Conservation (phyloP, 2,329 filamentous ascomycete genomes). For the Microdochium nivale region DNA sequence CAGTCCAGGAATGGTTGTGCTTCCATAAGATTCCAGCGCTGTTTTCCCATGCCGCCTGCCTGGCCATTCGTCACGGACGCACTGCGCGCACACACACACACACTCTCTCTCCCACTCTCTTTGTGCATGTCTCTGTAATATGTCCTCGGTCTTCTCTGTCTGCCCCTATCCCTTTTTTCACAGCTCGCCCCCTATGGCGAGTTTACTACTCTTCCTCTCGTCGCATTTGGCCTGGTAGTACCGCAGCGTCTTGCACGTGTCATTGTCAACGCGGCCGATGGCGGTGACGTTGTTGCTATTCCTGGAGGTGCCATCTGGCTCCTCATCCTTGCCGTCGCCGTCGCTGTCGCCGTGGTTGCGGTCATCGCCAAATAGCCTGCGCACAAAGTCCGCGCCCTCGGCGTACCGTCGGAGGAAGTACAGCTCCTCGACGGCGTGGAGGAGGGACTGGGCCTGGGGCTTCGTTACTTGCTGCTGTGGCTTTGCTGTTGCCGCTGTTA, state of each 20-base stretch:
- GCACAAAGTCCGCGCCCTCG: slow-evolving; percentile 33
- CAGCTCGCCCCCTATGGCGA: not conserved
- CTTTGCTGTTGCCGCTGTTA: slow-evolving; percentile 7
- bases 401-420: slow-evolving; percentile 43
- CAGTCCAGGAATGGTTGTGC: no score
- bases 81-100: no score
- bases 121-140: no score
- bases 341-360: no score
- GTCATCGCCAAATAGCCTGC: slow-evolving; percentile 20
- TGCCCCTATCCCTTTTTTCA: not conserved
- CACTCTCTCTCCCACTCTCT: no score
- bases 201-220: slow-evolving; percentile 15
- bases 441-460: slow-evolving; percentile 36
- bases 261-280: slow-evolving; percentile 26
- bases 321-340: slow-evolving; percentile 11
- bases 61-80: no score
- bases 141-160: no score
- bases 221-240: slow-evolving; percentile 34
- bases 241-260: slow-evolving; percentile 28
- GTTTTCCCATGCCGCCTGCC: no score
- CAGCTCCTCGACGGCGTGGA: slow-evolving; percentile 49
- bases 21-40: no score
- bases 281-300: slow-evolving; percentile 5
- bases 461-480: slow-evolving; percentile 24
- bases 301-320: slow-evolving; percentile 1